Conservation (phyloP, 2,329 filamentous ascomycete genomes). For the Hypoxylon sp. region DNA sequence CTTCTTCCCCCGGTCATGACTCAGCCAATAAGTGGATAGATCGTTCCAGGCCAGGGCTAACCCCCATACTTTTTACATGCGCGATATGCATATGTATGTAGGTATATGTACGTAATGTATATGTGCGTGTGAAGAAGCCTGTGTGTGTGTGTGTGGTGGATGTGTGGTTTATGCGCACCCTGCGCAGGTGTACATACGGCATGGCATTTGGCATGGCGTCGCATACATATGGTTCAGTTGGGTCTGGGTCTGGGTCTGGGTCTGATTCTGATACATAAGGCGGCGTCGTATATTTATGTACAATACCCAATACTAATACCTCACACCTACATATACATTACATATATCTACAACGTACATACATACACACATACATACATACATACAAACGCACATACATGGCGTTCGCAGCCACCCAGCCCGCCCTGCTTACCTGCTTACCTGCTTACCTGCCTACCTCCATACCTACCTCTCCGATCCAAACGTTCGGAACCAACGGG, state of each 20-base stretch:
- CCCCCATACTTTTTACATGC: background rate
- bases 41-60: slow-evolving; percentile 30
- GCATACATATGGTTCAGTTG: background rate
- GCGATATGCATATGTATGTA: slow-evolving; percentile 8
- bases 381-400: background rate
- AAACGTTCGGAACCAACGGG: slow-evolving; percentile 35
- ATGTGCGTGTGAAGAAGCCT: background rate
- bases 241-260: background rate
- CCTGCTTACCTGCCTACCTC: background rate
- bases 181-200: too few relatives aligned
- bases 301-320: too few relatives aligned
- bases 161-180: background rate
- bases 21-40: slow-evolving; percentile 30
- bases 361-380: background rate
- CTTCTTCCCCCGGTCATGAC: slow-evolving; percentile 20
- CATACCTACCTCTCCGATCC: slow-evolving; percentile 24
- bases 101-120: slow-evolving; percentile 11
- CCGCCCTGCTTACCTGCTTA: background rate
- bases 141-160: slow-evolving; percentile 4
- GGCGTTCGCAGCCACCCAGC: slow-evolving; percentile 3
- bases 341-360: background rate
- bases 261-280: background rate
- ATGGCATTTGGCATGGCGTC: background rate
- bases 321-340: background rate
- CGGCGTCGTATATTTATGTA: background rate